Base-by-base conservation (phyloP, 805 yeast genomes). In the Sporopachydermia lactativora region DNA sequence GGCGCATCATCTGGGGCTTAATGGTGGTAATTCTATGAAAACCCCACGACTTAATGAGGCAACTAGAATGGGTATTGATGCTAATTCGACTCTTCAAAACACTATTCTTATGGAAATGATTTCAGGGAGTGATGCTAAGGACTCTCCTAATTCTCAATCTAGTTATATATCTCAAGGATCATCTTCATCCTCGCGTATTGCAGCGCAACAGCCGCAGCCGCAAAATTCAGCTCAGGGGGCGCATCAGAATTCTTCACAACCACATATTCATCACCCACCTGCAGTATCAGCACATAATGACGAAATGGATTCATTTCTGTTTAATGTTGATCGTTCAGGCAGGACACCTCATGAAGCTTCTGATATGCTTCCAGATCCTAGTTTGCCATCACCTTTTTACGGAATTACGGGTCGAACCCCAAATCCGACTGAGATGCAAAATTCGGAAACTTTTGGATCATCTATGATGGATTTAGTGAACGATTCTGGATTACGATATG, bases 171-270 rank as follows among this genome's bases (percentile, higher is more conserved):
- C 31, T 24, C 31, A 8, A n/a, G 31, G 31, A 24, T 24, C 31
- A 8, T 24, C 31, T n/a, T 8, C 31, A 8, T 24, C 31, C n/a
- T 37, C 37, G 18, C 49, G 14, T 38, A 41, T 18, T 38, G 40
- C 4, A 18, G 34, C 36, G 15, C 41, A 35, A 35, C 43, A 11
- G 14, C 42, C 16, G 15, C 47, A 38, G 15, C 49, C 17, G 24
- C 43, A 38, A 18, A 11, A 11, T 6, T 36, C 36, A 16, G 42
- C 19, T 19, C 47, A 24, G 13, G 43, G 35, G 4, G 39, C 17
- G 13, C 39, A 36, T n/a, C 39, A 38, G 15, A n/a, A 16, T 34
- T 36, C 28, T 15, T 11, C 40, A 13, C n/a, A 19, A 15, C 11
- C 34, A 18, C 13, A 18, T 17, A 37, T 11, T 11, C 3, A 31